Evolutionary conservation across 2,329 filamentous ascomycete genomes (phyloP).

Genomic region (Dryadomyces sulphureus): DNA sequence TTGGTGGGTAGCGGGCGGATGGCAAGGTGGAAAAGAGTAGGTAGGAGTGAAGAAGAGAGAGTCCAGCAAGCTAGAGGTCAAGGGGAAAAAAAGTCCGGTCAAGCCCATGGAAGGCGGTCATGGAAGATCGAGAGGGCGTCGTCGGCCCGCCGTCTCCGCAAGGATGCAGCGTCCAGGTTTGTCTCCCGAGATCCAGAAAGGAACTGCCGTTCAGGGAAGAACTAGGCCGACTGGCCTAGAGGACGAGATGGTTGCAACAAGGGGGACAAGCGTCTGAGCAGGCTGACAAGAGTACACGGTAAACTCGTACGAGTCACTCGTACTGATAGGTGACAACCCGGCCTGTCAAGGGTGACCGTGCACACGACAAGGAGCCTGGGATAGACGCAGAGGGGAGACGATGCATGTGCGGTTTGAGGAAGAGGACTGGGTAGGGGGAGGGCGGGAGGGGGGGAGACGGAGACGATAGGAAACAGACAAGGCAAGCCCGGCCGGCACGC

Average conservation of each 20-base stretch:
- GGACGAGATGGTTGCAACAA: not conserved
- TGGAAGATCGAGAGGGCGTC: no score
- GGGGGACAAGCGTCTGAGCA: no score
- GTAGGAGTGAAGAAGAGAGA: no score
- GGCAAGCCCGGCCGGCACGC: not conserved
- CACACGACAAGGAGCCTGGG: constrained; percentile 6
- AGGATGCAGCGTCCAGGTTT: not conserved
- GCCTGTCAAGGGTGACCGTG: constrained; percentile 9
- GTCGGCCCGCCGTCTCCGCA: not conserved
- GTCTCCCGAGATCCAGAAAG: not conserved
- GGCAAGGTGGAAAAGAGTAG: no score
- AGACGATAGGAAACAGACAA: not conserved
- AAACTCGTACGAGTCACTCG: no score
- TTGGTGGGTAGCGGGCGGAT: no score
- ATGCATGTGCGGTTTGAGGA: not conserved
- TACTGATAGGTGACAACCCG: constrained; percentile 5
- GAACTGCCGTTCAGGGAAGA: not conserved
- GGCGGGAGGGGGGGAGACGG: not conserved
- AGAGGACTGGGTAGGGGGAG: not conserved
- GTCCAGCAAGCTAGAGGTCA: no score
- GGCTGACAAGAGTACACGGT: no score
- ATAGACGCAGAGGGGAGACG: not conserved
- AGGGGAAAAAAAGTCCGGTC: no score
- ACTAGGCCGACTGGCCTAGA: not conserved
- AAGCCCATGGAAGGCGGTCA: no score